Base-by-base conservation (phyloP, 176 grass and related monocot genomes). In the Lolium multiflorum region DNA sequence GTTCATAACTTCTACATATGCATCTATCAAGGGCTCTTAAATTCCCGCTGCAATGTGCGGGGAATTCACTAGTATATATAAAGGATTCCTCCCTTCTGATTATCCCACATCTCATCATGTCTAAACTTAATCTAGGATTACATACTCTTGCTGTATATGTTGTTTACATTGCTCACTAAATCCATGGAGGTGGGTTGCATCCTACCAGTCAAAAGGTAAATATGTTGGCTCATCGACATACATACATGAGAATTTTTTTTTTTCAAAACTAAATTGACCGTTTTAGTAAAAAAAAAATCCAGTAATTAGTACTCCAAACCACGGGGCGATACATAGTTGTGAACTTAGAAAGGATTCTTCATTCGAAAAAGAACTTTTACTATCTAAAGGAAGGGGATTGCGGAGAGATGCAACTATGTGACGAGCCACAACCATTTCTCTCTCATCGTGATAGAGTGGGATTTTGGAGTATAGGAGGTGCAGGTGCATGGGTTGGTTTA, bases 41-140 rank as follows among this genome's bases (percentile, higher is more conserved):
- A 5, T 41, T 41, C 5, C 38, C 38, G 38, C 38, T 5, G 38
- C 38, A 41, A 41, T 5, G 38, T 5, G 38, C 38, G 38, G 38
- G 38, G 38, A n/a, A 41, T 41, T 5, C 38, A 41, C 38, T 41
- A 41, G 38, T 41, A 41, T 44, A 44, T 44, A 44, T 44, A 44
- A 71, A 18, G 68, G 9, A 22, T 17, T 12, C 18, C 20, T 71
- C 67, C n/a, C 9, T 38, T 71, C 8, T 44, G 25, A 71, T 44
- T 3, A 11, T 71, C 68, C 21, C 41, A 35, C 68, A 71, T 71
- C 68, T 46, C 68, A 71, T 71, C 68, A 71, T 71, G 68, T 71
- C 68, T 43, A 71, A 71, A 44, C 68, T 71, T 11, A 71, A 21
- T 20, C 17, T 71, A 71, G 68, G 38, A n/a, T 43, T 71, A 12